Base-by-base conservation (phyloP, 495 filamentous ascomycete genomes). In the Talaromyces adpressus region DNA sequence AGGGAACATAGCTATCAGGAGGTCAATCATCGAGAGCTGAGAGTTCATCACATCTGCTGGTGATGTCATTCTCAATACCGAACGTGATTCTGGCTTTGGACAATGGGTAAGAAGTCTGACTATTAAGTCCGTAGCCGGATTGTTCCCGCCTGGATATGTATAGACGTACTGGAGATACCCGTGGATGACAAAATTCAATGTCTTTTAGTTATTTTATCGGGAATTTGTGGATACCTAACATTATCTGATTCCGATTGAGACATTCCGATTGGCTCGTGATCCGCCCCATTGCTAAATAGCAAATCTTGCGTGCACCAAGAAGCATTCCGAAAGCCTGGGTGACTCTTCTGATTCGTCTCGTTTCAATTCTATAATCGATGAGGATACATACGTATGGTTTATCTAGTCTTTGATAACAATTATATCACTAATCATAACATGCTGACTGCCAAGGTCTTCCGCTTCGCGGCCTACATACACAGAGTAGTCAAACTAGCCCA, bases 11-110 rank as follows among this genome's bases (percentile, higher is more conserved):
- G 36, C 36, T 41, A 41, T 41, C 91, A 32, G 81, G 76, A 22
- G 88, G 88, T 65, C 85, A 88, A 25, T 89, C 90, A 69, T 96
- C 92, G 3, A 93, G 89, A 1, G 91, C 89, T 1, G 94, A 97
- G 9, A 86, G 79, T 9, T 92, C 93, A 32, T 91, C 89, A 14
- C 96, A 75, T 34, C 91, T 95, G 60, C 82, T 85, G 7, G 88
- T 84, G 0, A 14, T 41, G 36, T 14, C 36, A 41, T 41, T 14
- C 14, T 16, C 36, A 16, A 41, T 41, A 16, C 14, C 36, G 12
- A 41, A 41, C 9, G 32, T 36, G 32, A 36, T 36, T 3, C 32
- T 41, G 1, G 36, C 14, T 41, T 41, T 41, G 36, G 36, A 16
- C n/a, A 41, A 16, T 16, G 4, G 9, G 36, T 16, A 16, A 41